Base-by-base conservation (phyloP, 2,329 filamentous ascomycete genomes). In the Aureobasidium vineae region DNA sequence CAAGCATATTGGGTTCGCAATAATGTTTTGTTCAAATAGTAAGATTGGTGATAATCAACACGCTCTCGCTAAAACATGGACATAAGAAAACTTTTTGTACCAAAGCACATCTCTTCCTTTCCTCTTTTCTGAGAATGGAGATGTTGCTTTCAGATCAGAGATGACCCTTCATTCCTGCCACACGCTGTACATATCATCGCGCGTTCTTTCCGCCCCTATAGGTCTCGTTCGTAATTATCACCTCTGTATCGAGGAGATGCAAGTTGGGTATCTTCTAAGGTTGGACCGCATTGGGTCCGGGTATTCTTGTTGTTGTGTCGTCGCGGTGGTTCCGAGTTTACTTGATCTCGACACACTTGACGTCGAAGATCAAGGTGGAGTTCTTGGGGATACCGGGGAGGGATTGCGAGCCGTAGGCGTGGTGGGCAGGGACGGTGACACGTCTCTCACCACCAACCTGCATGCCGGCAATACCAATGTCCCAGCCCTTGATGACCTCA, bases 401-500 rank as follows among this genome's bases (percentile, higher is more conserved):
- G 69, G 85, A 68, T 82, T 91, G 90, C 81, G 86, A 92, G 79
- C 96, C 95, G 79, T 99, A 99, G 73, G 90, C 96, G 67, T 94
- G 87, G 74, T 89, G 82, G 56, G 95, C 84, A 56, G 96, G 96
- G 74, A 99, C 92, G 70, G 88, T 93, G 74, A 99, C 85, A 72
- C 95, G 89, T 75, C 95, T 91, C 85, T 99, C 96, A 74, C 92
- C 92, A 75, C 95, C 95, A 72, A 93, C 89, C 72, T 88, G 84
- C 92, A 99, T 97, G 80, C 96, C 96, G 72, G 86, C 84, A 72
- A 99, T 83, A 80, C 95, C 95, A 71, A 98, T 86, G 78, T 99
- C 96, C 96, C 95, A 98, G 72, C 95, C 95, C 86, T 96, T 95
- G 84, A 99, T 99, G 75, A 99, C 96, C 79, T 98, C 91, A 69